A percentile compares a stretch with the other conserved stretches of the same genome.
Evolutionary conservation across 805 yeast species (phyloP).

Genomic region (Pichia eremophila): DNA sequence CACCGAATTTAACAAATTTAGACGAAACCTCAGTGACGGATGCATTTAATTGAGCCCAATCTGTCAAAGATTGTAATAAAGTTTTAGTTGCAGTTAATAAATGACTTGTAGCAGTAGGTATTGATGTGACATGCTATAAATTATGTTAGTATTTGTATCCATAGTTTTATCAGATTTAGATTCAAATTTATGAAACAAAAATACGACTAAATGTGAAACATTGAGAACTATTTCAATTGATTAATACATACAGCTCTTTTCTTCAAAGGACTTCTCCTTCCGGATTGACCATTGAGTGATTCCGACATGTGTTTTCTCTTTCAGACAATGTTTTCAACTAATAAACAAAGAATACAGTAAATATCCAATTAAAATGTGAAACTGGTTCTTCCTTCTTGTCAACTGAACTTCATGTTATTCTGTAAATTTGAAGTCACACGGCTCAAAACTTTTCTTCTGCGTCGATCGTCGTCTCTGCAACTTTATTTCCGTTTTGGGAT

Average conservation of each 20-base stretch:
- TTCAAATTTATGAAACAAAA: no score
- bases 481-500: not conserved
- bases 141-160: no score
- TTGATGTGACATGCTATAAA: conserved; percentile 44
- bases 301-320: conserved; percentile 1
- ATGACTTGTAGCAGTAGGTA: conserved; percentile 45
- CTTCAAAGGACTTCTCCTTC: conserved; percentile 3
- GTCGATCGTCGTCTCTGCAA: not conserved
- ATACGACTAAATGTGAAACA: no score
- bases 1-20: conserved; percentile 85
- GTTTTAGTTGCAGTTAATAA: conserved; percentile 83
- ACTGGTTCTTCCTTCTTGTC: not conserved
- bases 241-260: conserved; percentile 6
- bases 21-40: conserved; percentile 80
- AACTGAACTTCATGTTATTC: no score
- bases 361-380: no score
- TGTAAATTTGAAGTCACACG: no score
- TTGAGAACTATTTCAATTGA: no score
- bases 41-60: conserved; percentile 81
- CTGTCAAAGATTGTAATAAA: conserved; percentile 73
- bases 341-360: no score
- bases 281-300: not conserved
- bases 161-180: no score
- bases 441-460: no score
- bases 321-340: no score